These are phyloP conservation scores for Sporodiniella umbellata DNA, from an alignment of 371 early-diverging fungal genomes.

Conservation along the genomic window DNA sequence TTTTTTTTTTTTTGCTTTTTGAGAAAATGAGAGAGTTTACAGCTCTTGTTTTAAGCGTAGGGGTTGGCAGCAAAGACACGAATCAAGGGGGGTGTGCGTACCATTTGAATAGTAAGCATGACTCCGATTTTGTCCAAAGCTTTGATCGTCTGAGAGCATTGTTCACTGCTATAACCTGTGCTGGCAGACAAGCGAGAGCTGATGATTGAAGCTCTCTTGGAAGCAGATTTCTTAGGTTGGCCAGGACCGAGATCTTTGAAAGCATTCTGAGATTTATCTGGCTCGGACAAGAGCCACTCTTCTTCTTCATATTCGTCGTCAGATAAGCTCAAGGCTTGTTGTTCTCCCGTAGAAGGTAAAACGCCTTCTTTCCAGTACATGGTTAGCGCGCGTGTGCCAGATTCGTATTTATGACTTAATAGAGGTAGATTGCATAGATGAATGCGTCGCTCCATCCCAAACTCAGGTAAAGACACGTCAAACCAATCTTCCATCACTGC, in stretches of 20 bases:
- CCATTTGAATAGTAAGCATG: slow-evolving; percentile 61
- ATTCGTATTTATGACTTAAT: slow-evolving; percentile 37
- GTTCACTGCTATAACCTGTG: slow-evolving; percentile 38
- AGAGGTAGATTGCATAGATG: slow-evolving; percentile 44
- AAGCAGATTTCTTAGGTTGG: slow-evolving; percentile 14
- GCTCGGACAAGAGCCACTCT: slow-evolving; percentile 25
- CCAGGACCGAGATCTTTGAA: slow-evolving; percentile 55
- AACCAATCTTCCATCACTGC: slow-evolving; percentile 47
- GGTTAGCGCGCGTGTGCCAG: slow-evolving; percentile 32
- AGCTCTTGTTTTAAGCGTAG: slow-evolving; percentile 11
- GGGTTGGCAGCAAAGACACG: slow-evolving; percentile 68
- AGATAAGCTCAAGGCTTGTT: slow-evolving; percentile 29
- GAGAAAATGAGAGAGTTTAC: neutral
- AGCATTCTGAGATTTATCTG: slow-evolving; percentile 10
- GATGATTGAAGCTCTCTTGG: slow-evolving; percentile 32
- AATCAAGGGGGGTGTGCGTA: slow-evolving; percentile 67
- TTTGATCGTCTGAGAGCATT: slow-evolving; percentile 56
- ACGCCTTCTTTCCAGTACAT: slow-evolving; percentile 56
- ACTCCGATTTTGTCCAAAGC: slow-evolving; percentile 61
- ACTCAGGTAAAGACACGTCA: slow-evolving; percentile 60
- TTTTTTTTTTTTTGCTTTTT: too few species aligned
- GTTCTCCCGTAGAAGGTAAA: slow-evolving; percentile 34
- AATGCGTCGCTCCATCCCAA: slow-evolving; percentile 59
- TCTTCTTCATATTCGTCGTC: slow-evolving; percentile 44
- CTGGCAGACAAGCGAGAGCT: slow-evolving; percentile 37